Evolutionary conservation across 495 filamentous ascomycete genomes (phyloP).

Genomic region (Geopyxis carbonaria): DNA sequence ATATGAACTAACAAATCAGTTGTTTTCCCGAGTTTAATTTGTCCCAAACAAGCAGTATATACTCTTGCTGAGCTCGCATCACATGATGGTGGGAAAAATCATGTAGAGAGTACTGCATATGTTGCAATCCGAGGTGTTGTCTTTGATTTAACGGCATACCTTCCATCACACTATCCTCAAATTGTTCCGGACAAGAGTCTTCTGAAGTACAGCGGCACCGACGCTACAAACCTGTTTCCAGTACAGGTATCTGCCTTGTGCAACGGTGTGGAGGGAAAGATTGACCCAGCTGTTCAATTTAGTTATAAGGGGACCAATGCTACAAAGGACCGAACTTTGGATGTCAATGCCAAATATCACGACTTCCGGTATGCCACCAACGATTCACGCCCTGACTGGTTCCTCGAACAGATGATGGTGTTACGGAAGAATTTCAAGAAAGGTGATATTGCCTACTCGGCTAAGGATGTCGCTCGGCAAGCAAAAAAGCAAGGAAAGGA

Average conservation of each 20-base stretch:
- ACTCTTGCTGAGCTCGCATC: constrained; percentile 57
- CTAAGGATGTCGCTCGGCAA: constrained; percentile 55
- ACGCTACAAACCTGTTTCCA: constrained; percentile 79
- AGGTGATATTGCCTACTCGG: constrained; percentile 73
- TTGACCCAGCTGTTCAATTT: constrained; percentile 52
- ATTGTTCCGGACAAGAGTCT: constrained; percentile 50
- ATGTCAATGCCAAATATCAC: constrained; percentile 65
- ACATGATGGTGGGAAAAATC: constrained; percentile 41
- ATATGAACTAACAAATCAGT: constrained; percentile 31
- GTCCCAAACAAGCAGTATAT: constrained; percentile 77
- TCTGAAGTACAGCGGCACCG: constrained; percentile 64
- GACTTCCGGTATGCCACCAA: constrained; percentile 79
- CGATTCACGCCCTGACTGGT: constrained; percentile 78
- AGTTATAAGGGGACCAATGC: constrained; percentile 67
- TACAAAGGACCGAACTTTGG: constrained; percentile 44
- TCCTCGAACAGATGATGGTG: constrained; percentile 61
- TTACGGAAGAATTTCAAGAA: constrained; percentile 67
- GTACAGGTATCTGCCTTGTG: constrained; percentile 89
- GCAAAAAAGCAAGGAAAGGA: constrained; percentile 41
- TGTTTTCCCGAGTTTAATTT: constrained; percentile 72
- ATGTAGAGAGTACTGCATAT: constrained; percentile 34
- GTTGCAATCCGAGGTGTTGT: constrained; percentile 77
- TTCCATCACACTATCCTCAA: constrained; percentile 60
- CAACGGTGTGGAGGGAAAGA: constrained; percentile 45
- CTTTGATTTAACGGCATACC: constrained; percentile 61